A percentile compares a stretch with the other conserved stretches of the same genome.
Evolutionary conservation across 202 grass and related monocot genomes (phyloP).

Genomic region (Zoysia matrella): DNA sequence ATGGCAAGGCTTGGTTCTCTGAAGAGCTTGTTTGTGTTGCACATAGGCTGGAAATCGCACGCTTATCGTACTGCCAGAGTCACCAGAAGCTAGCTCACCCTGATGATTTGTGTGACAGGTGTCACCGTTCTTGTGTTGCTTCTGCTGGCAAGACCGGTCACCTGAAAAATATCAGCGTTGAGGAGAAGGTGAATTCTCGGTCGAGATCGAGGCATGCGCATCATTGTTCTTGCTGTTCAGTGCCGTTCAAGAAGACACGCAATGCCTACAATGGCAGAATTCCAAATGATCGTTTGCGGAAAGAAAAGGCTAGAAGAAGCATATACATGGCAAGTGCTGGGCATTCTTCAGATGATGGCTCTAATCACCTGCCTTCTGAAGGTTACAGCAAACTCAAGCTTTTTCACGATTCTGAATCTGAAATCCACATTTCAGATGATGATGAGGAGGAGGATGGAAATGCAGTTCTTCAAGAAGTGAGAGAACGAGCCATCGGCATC

Average conservation of each 20-base stretch:
- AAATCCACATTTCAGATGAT: conserved; percentile 44
- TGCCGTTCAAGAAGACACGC: conserved; percentile 39
- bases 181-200: conserved; percentile 40
- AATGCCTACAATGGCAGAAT: conserved; percentile 30
- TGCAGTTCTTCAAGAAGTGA: conserved; percentile 12
- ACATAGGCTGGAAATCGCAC: conserved; percentile 76
- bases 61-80: conserved; percentile 64
- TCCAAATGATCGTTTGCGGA: conserved; percentile 33
- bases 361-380: conserved; percentile 34
- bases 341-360: conserved; percentile 50
- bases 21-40: conserved; percentile 69
- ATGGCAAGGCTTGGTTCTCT: conserved; percentile 64
- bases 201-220: conserved; percentile 15
- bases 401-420: conserved; percentile 61
- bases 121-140: conserved; percentile 55
- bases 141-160: conserved; percentile 29
- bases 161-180: conserved; percentile 9
- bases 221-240: conserved; percentile 56
- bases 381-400: conserved; percentile 68
- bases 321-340: conserved; percentile 36
- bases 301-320: conserved; percentile 43
- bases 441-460: conserved; percentile 1
- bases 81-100: conserved; percentile 64
- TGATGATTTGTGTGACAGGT: conserved; percentile 69
- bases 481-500: neutral